Evolutionary conservation across 441 rosid species (phyloP).

Genomic region (Erodium moschatum): DNA sequence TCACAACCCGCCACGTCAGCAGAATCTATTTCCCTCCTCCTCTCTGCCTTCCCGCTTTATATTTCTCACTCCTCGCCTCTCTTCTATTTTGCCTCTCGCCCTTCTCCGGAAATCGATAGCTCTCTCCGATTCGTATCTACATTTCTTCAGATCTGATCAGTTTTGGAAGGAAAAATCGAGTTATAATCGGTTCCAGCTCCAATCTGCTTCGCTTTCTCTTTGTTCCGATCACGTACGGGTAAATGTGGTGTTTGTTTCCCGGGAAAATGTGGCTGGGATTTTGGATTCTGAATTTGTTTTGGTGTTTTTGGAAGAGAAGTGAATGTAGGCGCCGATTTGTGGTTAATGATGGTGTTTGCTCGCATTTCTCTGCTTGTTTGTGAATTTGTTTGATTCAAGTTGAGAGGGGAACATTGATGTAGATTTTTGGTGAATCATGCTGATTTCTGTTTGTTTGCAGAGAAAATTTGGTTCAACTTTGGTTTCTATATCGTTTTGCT

Average conservation of each 20-base stretch:
- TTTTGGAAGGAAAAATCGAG: constrained; percentile 1
- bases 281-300: not conserved
- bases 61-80: constrained; percentile 8
- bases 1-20: not conserved
- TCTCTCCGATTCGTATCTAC: constrained; percentile 1
- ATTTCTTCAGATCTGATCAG: not conserved
- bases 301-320: not conserved
- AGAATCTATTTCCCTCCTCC: not conserved
- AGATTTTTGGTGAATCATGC: not conserved
- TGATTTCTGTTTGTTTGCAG: not conserved
- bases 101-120: not conserved
- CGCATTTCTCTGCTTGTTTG: not conserved
- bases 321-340: not conserved
- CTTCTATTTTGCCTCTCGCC: not conserved
- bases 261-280: not conserved
- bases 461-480: not conserved
- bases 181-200: not conserved
- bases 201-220: not conserved
- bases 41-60: not conserved
- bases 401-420: not conserved
- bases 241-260: constrained; percentile 2
- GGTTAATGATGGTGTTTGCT: not conserved
- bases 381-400: not conserved
- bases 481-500: not conserved
- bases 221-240: not conserved